A percentile compares a stretch with the other conserved stretches of the same genome.
These are phyloP conservation scores for Pythium volutum DNA, from an alignment of 352 stramenopile species.

Conservation along the genomic window DNA sequence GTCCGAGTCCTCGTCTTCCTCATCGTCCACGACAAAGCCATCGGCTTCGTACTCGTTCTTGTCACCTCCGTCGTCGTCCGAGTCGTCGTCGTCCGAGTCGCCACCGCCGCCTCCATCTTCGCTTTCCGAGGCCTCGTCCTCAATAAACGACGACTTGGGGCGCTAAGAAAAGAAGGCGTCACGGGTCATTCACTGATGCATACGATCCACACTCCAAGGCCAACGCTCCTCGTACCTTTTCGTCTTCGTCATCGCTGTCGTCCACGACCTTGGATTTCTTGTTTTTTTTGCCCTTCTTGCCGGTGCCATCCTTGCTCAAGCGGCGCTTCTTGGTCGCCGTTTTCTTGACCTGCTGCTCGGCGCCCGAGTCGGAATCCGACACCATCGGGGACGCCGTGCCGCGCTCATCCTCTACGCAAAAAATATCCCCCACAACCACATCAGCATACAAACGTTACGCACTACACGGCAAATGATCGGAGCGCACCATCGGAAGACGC, in stretches of 20 bases:
- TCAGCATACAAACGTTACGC: background rate
- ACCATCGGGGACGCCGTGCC: constrained; percentile 71
- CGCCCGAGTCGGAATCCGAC: constrained; percentile 81
- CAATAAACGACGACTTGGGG: constrained; percentile 80
- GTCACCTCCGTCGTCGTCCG: constrained; percentile 83
- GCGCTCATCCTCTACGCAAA: constrained; percentile 56
- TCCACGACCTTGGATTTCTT: constrained; percentile 60
- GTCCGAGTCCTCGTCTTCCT: constrained; percentile 70
- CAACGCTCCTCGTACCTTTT: constrained; percentile 39
- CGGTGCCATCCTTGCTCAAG: constrained; percentile 46
- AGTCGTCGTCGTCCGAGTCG: constrained; percentile 60
- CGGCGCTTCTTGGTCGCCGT: constrained; percentile 65
- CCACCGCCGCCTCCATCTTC: constrained; percentile 56
- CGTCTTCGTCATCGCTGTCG: constrained; percentile 57
- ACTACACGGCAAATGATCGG: background rate
- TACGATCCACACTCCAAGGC: background rate
- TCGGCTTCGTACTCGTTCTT: constrained; percentile 90
- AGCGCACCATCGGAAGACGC: constrained; percentile 32
- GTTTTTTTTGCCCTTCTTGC: constrained; percentile 54
- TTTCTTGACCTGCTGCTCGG: constrained; percentile 37
- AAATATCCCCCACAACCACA: background rate
- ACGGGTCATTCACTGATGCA: background rate
- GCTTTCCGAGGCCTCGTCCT: constrained; percentile 88
- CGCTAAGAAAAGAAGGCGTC: constrained; percentile 33
- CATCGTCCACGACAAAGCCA: constrained; percentile 86